A percentile compares a stretch with the other conserved stretches of the same genome.
These are phyloP conservation scores for Biscogniauxia sp. DNA, from an alignment of 2,329 filamentous ascomycete genomes.

Conservation along the genomic window DNA sequence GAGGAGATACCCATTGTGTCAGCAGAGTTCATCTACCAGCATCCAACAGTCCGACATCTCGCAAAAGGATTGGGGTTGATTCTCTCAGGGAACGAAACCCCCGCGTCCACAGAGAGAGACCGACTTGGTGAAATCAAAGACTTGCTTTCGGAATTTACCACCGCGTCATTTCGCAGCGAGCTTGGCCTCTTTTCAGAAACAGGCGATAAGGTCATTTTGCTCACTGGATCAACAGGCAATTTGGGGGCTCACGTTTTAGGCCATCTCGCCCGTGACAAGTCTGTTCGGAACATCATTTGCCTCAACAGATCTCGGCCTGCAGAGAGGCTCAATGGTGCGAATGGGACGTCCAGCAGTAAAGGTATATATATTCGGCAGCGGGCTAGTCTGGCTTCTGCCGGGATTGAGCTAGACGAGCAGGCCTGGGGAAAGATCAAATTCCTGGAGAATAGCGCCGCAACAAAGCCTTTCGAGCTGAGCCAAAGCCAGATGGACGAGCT, in stretches of 20 bases:
- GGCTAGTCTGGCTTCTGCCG: conserved; percentile 8
- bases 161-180: background rate
- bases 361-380: conserved; percentile 6
- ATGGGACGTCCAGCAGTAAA: background rate
- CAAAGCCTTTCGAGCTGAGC: background rate
- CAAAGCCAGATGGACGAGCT: background rate
- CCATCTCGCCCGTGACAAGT: conserved; percentile 4
- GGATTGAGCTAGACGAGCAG: conserved; percentile 4
- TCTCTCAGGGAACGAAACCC: background rate
- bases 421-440: conserved; percentile 11
- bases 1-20: conserved; percentile 2
- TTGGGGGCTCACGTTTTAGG: conserved; percentile 20
- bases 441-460: background rate
- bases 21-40: conserved; percentile 19
- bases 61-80: background rate
- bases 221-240: conserved; percentile 23
- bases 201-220: conserved; percentile 11
- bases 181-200: background rate
- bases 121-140: background rate
- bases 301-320: background rate
- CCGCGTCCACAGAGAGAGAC: background rate
- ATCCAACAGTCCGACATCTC: conserved; percentile 8
- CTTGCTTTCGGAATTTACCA: background rate
- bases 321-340: background rate
- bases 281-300: conserved; percentile 19